phyloP scores from a whole-genome alignment of 768 basidiomycete species.

The Tulasnella sp. region DNA sequence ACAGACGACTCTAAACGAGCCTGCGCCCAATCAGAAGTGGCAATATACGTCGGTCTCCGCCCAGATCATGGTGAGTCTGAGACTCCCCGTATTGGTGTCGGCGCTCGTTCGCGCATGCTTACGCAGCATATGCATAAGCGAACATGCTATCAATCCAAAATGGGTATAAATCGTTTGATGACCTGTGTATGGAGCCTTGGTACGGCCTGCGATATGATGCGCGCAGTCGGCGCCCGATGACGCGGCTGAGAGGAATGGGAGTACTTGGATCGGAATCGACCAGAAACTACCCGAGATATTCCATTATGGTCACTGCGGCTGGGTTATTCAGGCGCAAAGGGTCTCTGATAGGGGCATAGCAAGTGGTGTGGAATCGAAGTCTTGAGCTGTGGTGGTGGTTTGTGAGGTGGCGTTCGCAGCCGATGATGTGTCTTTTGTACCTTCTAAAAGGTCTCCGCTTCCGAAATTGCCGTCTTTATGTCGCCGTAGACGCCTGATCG shows the following conservation, averaged over 20 bases:
- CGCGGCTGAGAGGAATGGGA: neutral
- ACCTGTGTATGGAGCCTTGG: neutral
- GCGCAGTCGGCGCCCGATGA: neutral
- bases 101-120: neutral
- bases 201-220: neutral
- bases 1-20: neutral
- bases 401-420: too few species aligned
- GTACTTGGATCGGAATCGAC: neutral
- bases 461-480: neutral
- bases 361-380: neutral
- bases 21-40: neutral
- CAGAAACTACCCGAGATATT: too few species aligned
- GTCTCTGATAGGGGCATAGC: neutral
- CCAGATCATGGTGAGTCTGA: too few species aligned
- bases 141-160: neutral
- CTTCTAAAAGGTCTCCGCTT: neutral
- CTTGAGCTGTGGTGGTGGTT: neutral
- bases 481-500: neutral
- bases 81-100: neutral
- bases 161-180: neutral
- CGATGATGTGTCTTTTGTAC: neutral
- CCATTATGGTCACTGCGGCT: too few species aligned
- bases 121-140: neutral
- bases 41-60: neutral
- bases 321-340: neutral